Evolutionary conservation across 2,329 filamentous ascomycete species (phyloP), one percentile per base, ranked within the genome.

Genomic region (Beauveria varroae): DNA sequence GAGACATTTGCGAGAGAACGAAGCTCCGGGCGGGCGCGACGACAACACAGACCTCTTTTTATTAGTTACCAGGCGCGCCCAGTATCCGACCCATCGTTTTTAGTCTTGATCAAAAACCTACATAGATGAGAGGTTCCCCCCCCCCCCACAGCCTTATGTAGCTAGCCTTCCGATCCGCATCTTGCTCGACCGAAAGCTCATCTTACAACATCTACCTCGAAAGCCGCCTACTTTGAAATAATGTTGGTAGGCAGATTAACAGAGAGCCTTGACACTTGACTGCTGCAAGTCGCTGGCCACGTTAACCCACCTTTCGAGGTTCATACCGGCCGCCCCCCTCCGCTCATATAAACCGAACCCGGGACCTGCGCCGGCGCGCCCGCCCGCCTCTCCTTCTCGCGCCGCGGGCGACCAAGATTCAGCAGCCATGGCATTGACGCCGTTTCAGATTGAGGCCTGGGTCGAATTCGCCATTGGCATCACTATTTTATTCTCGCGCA

Each of bases 371-470:
- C 34, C 34, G 14, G 34, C 34, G 34, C 34, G 34, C 34, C 34
- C 30, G 10, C 34, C 34, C 12, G 24, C 24, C 4, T 34, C 10
- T 8, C 30, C 30, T 12, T 30, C 3, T 4, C 30, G 20, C 18
- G 49, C 44, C 44, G 41, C 41, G 18, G 41, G 7, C 41, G 41
- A 8, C 8, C 7, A 28, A 28, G 2, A 9, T 10, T 5, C 41
- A 43, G 12, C 51, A 22, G 55, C 30, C 46, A 71, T 69, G 67
- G 46, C 64, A 12, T 69, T 70, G n/a, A 76, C 74, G 5, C 75
- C 76, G 3, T 78, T 78, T 60, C 73, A 76, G 62, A 70, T 66
- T 2, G 76, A 79, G 64, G 75, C 75, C 9, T 79, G 77, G 76
- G 68, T 69, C 18, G 77, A 79, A 60, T 79, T 77, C 53, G 72